These are phyloP conservation scores for Suillus occidentalis DNA, from an alignment of 768 basidiomycete genomes.

Conservation along the genomic window DNA sequence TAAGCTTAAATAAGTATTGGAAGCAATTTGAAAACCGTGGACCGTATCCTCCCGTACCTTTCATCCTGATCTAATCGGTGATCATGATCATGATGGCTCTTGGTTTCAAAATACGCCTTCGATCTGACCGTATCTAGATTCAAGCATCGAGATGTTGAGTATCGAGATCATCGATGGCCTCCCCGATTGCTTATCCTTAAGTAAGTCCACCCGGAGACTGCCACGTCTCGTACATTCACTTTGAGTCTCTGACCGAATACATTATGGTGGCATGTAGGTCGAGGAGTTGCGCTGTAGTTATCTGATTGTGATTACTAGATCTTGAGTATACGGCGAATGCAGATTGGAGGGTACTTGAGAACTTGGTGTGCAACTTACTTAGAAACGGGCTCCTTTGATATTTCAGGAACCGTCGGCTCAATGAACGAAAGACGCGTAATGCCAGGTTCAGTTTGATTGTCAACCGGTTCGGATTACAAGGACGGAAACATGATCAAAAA, in stretches of 20 bases:
- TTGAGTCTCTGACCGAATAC: no score
- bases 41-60: background rate
- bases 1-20: background rate
- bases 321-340: background rate
- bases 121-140: background rate
- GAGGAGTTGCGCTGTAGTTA: background rate
- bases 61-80: background rate
- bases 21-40: background rate
- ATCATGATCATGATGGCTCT: background rate
- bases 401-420: background rate
- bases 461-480: background rate
- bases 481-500: background rate
- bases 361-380: background rate
- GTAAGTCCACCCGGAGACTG: background rate
- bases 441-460: background rate
- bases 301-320: background rate
- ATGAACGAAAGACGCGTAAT: background rate
- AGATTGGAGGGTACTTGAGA: background rate
- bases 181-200: background rate
- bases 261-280: background rate
- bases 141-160: background rate
- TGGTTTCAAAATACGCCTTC: background rate
- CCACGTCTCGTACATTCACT: background rate
- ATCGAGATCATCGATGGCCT: background rate
- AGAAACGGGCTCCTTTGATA: background rate